A percentile compares a stretch with the other conserved stretches of the same genome.
Evolutionary conservation across 768 basidiomycete species (phyloP).

Genomic region (Rhodotorula diobovata): DNA sequence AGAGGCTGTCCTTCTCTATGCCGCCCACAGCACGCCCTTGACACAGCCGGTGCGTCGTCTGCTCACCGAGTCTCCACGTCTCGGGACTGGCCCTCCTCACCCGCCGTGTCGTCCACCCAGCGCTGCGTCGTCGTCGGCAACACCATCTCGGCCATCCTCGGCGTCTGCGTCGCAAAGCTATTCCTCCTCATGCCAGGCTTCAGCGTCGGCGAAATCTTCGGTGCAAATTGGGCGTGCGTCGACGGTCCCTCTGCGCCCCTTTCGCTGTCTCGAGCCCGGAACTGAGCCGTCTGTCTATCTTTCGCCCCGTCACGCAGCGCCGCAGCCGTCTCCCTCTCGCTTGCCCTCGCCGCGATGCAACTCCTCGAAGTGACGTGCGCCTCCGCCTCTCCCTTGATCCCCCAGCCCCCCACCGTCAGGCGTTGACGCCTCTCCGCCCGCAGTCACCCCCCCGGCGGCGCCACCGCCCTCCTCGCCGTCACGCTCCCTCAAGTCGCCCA

Average conservation of each 20-base stretch:
- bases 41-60: slow-evolving; percentile 6
- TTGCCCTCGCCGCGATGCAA: slow-evolving; percentile 24
- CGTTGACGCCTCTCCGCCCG: too few relatives aligned
- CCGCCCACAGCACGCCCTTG: slow-evolving; percentile 13
- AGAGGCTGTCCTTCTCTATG: slow-evolving; percentile 30
- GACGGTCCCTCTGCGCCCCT: too few relatives aligned
- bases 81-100: neutral
- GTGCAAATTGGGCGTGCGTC: slow-evolving; percentile 22
- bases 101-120: neutral
- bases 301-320: neutral
- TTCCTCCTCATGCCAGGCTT: slow-evolving; percentile 12
- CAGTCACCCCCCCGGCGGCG: slow-evolving; percentile 20
- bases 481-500: slow-evolving; percentile 15
- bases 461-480: slow-evolving; percentile 18
- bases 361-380: slow-evolving; percentile 24
- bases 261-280: too few relatives aligned
- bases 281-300: neutral
- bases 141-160: slow-evolving; percentile 15
- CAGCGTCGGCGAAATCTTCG: slow-evolving; percentile 15
- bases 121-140: slow-evolving; percentile 22
- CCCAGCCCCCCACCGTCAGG: neutral
- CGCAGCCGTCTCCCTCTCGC: slow-evolving; percentile 6
- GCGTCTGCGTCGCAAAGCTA: slow-evolving; percentile 17
- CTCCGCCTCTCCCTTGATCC: neutral
- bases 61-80: neutral